Evolutionary conservation across 73 alveolate genomes (phyloP), one percentile per base, ranked within the genome.

Genomic region (Urostyla sp.): DNA sequence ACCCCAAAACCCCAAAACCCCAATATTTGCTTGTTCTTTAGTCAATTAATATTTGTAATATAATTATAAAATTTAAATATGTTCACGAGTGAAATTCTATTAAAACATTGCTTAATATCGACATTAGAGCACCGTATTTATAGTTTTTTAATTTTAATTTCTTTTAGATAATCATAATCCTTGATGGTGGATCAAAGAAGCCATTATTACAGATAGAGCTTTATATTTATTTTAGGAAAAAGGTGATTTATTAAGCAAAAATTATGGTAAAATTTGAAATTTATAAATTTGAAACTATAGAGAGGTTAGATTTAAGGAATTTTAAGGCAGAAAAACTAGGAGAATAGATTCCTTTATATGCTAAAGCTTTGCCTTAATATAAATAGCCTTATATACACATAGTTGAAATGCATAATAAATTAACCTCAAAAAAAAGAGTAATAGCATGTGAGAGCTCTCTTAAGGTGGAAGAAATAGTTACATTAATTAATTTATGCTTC

Each of bases 181-280:
- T 8, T 10, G 85, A 36, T 73, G 85, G 85, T 73, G 74, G 75
- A 49, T 50, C n/a, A 73, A 73, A 35, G 85, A 73, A 15, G 85
- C 74, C 24, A 73, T 73, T 34, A 32, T 73, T 16, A 73, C 85
- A 6, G 85, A 73, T 11, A 73, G 85, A 37, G 75, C 60, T 13
- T 35, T 73, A 13, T 73, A 73, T 51, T 34, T 73, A 49, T 73
- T 50, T 53, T 18, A 49, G 37, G 85, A 73, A 34, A 73, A 73
- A 36, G 72, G 75, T 1, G 74, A 51, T 37, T 18, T 50, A 6
- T 52, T 73, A 27, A 57, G 74, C 8, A 74, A 73, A 16, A 61
- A 48, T n/a, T 51, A 73, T 51, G 85, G 83, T 69, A 69, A 69
- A 69, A 48, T 30, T 69, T 26, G 83, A 69, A 49, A 69, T 69